Conservation (phyloP, 2,329 filamentous ascomycete species). For the Neonectria sp. region DNA sequence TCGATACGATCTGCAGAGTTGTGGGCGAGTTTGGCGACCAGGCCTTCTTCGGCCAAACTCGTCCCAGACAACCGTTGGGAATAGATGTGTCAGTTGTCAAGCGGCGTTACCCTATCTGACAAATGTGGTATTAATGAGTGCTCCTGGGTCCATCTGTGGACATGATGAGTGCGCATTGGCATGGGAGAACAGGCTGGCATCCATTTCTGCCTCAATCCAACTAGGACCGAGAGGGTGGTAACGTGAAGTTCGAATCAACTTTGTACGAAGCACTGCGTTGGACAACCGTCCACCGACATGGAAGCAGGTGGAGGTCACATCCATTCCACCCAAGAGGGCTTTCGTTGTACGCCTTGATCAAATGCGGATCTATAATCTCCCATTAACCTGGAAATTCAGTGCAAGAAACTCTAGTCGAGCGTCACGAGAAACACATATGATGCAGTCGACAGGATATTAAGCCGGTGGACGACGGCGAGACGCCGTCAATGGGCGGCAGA, state of each 20-base stretch:
- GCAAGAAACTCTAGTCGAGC: not conserved
- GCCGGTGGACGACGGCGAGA: not conserved
- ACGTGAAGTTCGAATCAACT: not conserved
- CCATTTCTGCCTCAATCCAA: not conserved
- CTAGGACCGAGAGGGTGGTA: constrained; percentile 14
- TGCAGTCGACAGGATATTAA: not conserved
- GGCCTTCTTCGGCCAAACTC: not conserved
- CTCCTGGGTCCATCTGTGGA: constrained; percentile 2
- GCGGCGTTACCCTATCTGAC: not conserved
- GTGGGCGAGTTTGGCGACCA: not conserved
- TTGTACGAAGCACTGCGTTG: not conserved
- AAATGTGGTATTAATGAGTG: not conserved
- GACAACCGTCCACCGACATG: not conserved
- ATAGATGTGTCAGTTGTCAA: not conserved
- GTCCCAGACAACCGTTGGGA: not conserved
- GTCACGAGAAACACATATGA: not conserved
- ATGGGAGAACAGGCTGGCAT: not conserved
- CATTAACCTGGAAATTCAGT: not conserved
- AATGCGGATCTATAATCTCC: not conserved
- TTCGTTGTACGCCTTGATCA: constrained; percentile 1
- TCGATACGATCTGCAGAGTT: constrained; percentile 10
- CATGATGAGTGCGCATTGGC: constrained; percentile 1
- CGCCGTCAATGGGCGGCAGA: too few relatives aligned
- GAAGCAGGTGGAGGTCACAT: not conserved
- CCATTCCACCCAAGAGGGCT: constrained; percentile 1